These are phyloP conservation scores for Theileria sp. DNA, from an alignment of 169 alveolate genomes.

Conservation along the genomic window DNA sequence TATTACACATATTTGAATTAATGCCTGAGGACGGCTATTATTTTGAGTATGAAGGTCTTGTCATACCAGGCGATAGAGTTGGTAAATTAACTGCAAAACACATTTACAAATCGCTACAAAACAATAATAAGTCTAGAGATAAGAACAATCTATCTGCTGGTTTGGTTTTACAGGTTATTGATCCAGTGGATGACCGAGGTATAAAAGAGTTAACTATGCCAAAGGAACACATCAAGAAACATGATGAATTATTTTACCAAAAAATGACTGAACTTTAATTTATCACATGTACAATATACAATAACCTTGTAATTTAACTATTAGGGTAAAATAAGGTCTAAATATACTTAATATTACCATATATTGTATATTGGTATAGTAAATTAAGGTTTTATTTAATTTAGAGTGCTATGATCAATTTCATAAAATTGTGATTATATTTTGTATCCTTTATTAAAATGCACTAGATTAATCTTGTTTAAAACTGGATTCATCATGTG, in stretches of 20 bases:
- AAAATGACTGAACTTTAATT: slow-evolving; percentile 18
- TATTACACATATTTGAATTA: slow-evolving; percentile 26
- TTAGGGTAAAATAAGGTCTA: background rate
- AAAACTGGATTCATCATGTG: background rate
- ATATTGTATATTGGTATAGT: background rate
- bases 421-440: too few species aligned
- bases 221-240: slow-evolving; percentile 23
- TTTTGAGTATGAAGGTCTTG: slow-evolving; percentile 58
- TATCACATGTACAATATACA: background rate
- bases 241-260: slow-evolving; percentile 27
- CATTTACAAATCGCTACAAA: background rate
- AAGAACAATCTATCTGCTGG: background rate
- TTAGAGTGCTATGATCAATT: background rate
- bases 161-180: slow-evolving; percentile 58
- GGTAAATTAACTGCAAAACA: slow-evolving; percentile 42
- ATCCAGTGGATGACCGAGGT: slow-evolving; percentile 48
- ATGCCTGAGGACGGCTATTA: slow-evolving; percentile 63
- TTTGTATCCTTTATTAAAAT: background rate
- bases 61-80: slow-evolving; percentile 31
- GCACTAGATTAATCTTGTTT: background rate
- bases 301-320: too few species aligned
- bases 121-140: background rate
- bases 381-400: too few species aligned
- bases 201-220: slow-evolving; percentile 13
- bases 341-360: background rate